Evolutionary conservation across 148 eudicot genomes (phyloP), one percentile per base, ranked within the genome.

Genomic region (Bassia scoparia): DNA sequence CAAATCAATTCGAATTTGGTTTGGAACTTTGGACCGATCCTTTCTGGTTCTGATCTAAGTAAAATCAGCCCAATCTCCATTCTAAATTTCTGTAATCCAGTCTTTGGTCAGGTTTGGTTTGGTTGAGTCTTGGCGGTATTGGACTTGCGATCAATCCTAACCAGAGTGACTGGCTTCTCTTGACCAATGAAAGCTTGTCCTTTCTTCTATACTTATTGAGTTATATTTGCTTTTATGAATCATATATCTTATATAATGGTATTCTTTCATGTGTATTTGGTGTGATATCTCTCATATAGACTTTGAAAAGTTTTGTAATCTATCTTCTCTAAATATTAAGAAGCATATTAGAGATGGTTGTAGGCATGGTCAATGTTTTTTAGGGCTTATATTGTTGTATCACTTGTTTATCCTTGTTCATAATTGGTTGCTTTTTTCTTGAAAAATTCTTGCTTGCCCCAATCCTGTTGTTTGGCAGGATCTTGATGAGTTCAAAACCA

Each of bases 401-500:
- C 24, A 38, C 35, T 67, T 61, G 52, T 27, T 18, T 55, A 74
- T 24, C 31, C 71, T 65, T 68, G 34, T 8, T 34, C 48, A 20
- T 34, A 33, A 14, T 46, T 20, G 35, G 49, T 74, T 62, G 27
- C 35, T 11, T 5, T 68, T 66, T 53, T 37, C 49, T 56, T 60
- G 60, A 38, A 58, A 68, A 12, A 23, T 27, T 50, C 68, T 65
- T 72, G 9, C 52, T 46, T 55, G 61, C 33, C 29, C 13, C 52
- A 13, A 23, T 37, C 54, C 3, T 43, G 48, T 24, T 30, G 46
- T 31, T 65, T 29, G 35, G 74, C 66, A 93, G 97, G 99, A 95
- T 80, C 97, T 95, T 79, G 99, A 95, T 67, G 99, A 95, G 85
- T 95, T 91, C 76, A 95, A 95, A 85, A 84, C 89, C 71, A 88